Conservation (phyloP, 345 rosid genomes). For the Salix caprea region DNA sequence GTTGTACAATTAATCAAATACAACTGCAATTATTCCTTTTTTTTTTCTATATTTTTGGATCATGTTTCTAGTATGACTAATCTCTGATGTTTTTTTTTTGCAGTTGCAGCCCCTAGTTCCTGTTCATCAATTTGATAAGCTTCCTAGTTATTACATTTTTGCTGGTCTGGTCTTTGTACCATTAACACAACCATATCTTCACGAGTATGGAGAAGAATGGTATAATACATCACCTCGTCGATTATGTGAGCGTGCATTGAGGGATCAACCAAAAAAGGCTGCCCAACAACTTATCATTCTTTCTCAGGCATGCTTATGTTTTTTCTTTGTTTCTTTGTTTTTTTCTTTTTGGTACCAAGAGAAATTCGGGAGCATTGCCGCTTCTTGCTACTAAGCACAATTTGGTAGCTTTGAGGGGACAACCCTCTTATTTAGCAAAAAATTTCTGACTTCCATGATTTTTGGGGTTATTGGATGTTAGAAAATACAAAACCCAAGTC, state of each 20-base stretch:
- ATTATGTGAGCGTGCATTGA: slow-evolving; percentile 72
- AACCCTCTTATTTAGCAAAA: background rate
- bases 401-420: background rate
- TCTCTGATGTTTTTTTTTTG: slow-evolving; percentile 14
- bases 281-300: slow-evolving; percentile 79
- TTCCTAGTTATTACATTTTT: slow-evolving; percentile 87
- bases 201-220: slow-evolving; percentile 94
- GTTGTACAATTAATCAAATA: background rate
- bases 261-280: slow-evolving; percentile 63
- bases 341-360: background rate
- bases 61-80: background rate
- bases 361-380: background rate
- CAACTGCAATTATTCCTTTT: background rate
- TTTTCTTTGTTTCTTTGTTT: background rate
- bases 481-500: background rate
- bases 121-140: slow-evolving; percentile 80
- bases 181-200: slow-evolving; percentile 83
- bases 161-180: slow-evolving; percentile 90
- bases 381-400: background rate
- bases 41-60: background rate
- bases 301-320: slow-evolving; percentile 59
- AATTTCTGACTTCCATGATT: background rate
- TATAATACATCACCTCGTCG: slow-evolving; percentile 78
- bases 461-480: background rate
- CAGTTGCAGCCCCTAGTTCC: slow-evolving; percentile 88